phyloP scores from a whole-genome alignment of 257 asterid species.

The Perilla frutescens region DNA sequence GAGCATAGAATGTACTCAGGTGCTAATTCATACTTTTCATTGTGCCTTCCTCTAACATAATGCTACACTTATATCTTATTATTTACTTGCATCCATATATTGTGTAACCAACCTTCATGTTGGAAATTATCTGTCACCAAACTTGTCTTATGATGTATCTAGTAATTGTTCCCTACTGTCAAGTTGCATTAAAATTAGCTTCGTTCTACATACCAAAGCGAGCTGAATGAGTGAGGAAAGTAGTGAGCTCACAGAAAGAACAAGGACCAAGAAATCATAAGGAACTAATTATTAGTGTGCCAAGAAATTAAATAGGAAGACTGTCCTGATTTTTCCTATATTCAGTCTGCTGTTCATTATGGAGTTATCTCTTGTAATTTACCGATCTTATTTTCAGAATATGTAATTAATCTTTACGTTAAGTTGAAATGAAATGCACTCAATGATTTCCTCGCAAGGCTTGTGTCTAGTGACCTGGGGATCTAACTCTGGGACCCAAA shows the following conservation, averaged over 20 bases:
- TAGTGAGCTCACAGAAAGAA: not conserved
- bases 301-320: not conserved
- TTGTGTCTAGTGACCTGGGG: not conserved
- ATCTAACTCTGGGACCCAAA: not conserved
- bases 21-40: not conserved
- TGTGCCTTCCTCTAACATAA: not conserved
- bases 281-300: not conserved
- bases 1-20: not conserved
- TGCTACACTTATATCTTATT: not conserved
- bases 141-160: not conserved
- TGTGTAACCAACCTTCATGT: not conserved
- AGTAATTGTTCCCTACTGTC: not conserved
- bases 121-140: not conserved
- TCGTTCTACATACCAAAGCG: not conserved
- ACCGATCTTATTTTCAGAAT: not conserved
- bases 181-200: not conserved
- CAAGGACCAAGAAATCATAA: not conserved
- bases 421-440: not conserved
- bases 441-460: not conserved
- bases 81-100: not conserved
- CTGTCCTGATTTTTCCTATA: constrained; percentile 17
- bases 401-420: not conserved
- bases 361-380: not conserved
- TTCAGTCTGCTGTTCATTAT: not conserved
- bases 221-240: not conserved